Base-by-base conservation (phyloP, 805 yeast species). In the Blastobotrys muscicola region DNA sequence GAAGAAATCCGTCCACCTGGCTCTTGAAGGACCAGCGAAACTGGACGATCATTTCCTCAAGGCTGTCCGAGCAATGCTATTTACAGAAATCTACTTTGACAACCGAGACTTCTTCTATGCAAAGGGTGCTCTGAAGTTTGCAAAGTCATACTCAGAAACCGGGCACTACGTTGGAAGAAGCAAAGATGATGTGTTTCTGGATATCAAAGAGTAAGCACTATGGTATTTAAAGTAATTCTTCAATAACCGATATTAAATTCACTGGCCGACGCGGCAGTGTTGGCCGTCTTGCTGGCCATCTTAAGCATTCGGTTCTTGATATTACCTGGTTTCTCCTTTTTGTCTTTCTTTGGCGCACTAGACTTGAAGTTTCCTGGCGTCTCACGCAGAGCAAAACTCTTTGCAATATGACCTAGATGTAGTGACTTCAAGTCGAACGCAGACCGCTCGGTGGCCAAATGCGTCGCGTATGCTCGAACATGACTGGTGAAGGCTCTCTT, bases 371-470 rank as follows among this genome's bases (percentile, higher is more conserved):
- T 76, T 67, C 83, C 86, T 26, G 99, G 99, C 6, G 94, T 82
- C 55, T 92, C 98, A 64, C 99, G 78, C 42, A 92, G 68, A 2
- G 90, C 99, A 62, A 94, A 94, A 50, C 92, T 75, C 61, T 92
- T 92, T 14, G 97, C 97, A 55, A 94, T 68, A 68, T 92, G 99
- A 26, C 99, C 99, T 51, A 94, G 68, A 70, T 92, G 99, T 46
- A 94, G 67, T 30, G 72, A 64, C 53, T 83, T 83, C 29, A 92
- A 80, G 57, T 85, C 87, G 70, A 92, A 92, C 50, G 73, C 77
- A 39, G 71, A 75, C 58, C 89, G 76, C 61, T 92, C 98, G 1
- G 78, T 55, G 0, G 89, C 69, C 45, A 87, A 74, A 67, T 92
- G 99, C 0, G 99, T 92, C 4, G 99, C 85, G 59, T 92, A 92